Evolutionary conservation across 495 filamentous ascomycete species (phyloP), one percentile per base, ranked within the genome.

Genomic region (Podospora bellae-mahoneyi): DNA sequence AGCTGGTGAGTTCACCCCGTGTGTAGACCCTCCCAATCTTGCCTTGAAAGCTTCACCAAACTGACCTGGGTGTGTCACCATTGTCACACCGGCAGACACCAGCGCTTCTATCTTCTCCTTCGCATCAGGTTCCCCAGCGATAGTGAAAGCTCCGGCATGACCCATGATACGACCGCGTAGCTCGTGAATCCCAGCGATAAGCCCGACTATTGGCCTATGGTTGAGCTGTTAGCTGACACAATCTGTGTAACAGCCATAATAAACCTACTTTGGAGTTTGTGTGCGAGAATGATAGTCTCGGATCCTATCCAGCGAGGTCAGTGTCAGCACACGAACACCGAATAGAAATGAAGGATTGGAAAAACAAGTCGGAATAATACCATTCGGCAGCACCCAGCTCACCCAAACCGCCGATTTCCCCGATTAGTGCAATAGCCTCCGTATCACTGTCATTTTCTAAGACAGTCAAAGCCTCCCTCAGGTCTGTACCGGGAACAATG

Each of bases 371-470:
- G 7, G 39, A 16, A 48, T 48, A 48, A 48, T 48, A 68, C 87
- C 91, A 92, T 7, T 91, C 87, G 0, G 92, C 93, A 62, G 91
- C 93, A 64, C 92, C 91, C 66, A 93, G 80, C 75, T 97, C 93
- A 4, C 87, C 89, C 1, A 82, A 82, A 0, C 93, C 93, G n/a
- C 93, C 93, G 73, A 96, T 88, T 76, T 97, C 93, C 23, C 93
- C 93, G 67, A 96, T 88, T 2, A 97, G 66, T 23, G 94, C 87
- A 34, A 97, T 94, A 2, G 89, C 93, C 68, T 92, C 84, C 0
- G 93, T 97, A 66, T 91, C 87, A 30, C 85, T 76, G 69, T 97
- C 91, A 55, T 91, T 75, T 68, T 91, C 85, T 60, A 97, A 89
- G 20, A 93, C 82, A 61, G 83, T 83, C 63, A 97, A 75, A 2